Evolutionary conservation across 1,139 yeast genomes (phyloP), one percentile per base, ranked within the genome.

Genomic region (Yamadazyma dendronema): DNA sequence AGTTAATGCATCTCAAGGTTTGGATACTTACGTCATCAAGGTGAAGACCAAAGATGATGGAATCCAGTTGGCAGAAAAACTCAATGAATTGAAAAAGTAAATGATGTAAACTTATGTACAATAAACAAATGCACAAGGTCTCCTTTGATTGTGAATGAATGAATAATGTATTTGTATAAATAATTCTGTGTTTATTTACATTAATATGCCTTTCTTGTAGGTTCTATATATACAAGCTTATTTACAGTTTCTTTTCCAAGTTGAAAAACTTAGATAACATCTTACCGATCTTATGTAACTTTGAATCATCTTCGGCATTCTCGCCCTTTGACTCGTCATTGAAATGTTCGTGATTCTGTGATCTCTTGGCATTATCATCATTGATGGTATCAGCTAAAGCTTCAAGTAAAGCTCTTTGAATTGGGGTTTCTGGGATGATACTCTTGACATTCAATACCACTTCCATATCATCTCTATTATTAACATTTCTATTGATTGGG

Each of bases 361-460:
- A 69, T 46, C 92, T 70, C 49, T 77, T 84, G 3, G 98, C 97
- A 22, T 73, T 74, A 33, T 70, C 70, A 57, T 92, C 99, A 42
- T 85, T 80, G 38, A 84, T 76, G 3, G 95, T 84, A 56, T 88
- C 96, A 1, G 99, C 98, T 46, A 92, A 72, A 0, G 97, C 96
- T 59, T 94, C 99, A 52, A 94, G 72, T 40, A 92, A 68, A n/a
- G 95, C 95, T 8, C 81, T 81, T 59, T 92, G 96, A 2, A 92
- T 84, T n/a, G 92, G 87, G 13, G 88, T 84, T 40, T 76, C 76
- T 3, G 97, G 92, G 40, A 80, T 75, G 47, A 80, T 69, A 2
- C 90, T 79, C 56, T 79, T 77, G 19, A 94, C 86, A 37, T 79
- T 77, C 49, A 89, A 75, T 9, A 78, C 71, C 23, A 92, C 89